Conservation (phyloP, 768 basidiomycete species). For the Phanerodontia chrysosporium region DNA sequence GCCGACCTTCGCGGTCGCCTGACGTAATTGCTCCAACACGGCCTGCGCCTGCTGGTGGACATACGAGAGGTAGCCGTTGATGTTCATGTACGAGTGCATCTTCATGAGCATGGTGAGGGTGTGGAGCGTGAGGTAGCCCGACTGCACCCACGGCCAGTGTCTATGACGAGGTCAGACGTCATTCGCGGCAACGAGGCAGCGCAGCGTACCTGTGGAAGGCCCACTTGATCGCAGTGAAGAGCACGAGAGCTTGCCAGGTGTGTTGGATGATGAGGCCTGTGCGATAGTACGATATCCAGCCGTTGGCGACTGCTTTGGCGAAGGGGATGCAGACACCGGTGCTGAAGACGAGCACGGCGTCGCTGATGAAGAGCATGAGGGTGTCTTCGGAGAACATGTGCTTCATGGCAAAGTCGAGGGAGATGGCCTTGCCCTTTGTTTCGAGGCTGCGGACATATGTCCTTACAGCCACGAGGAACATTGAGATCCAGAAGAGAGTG, state of each 20-base stretch:
- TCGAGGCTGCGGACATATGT: conserved; percentile 78
- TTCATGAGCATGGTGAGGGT: conserved; percentile 92
- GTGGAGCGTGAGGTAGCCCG: conserved; percentile 84
- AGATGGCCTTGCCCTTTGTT: conserved; percentile 71
- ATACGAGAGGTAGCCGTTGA: conserved; percentile 78
- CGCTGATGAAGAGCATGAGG: conserved; percentile 75
- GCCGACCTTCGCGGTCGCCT: conserved; percentile 47
- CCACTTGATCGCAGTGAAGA: conserved; percentile 80
- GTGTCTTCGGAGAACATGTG: conserved; percentile 82
- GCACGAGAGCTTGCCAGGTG: conserved; percentile 63
- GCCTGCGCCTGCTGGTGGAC: conserved; percentile 43
- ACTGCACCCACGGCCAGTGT: conserved; percentile 98
- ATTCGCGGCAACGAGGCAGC: neutral
- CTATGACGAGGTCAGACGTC: conserved; percentile 33
- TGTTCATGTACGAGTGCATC: conserved; percentile 89
- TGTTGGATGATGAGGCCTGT: conserved; percentile 79
- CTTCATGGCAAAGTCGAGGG: conserved; percentile 67
- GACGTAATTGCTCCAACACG: conserved; percentile 41
- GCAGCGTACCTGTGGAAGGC: conserved; percentile 72
- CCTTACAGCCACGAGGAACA: conserved; percentile 76
- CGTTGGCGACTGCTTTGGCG: conserved; percentile 66
- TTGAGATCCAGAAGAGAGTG: conserved; percentile 88
- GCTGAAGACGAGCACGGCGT: conserved; percentile 72
- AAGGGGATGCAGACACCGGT: conserved; percentile 83
- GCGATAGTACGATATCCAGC: conserved; percentile 82